These are phyloP conservation scores for Candida gigantensis DNA, from an alignment of 1,139 yeast species.

Conservation along the genomic window DNA sequence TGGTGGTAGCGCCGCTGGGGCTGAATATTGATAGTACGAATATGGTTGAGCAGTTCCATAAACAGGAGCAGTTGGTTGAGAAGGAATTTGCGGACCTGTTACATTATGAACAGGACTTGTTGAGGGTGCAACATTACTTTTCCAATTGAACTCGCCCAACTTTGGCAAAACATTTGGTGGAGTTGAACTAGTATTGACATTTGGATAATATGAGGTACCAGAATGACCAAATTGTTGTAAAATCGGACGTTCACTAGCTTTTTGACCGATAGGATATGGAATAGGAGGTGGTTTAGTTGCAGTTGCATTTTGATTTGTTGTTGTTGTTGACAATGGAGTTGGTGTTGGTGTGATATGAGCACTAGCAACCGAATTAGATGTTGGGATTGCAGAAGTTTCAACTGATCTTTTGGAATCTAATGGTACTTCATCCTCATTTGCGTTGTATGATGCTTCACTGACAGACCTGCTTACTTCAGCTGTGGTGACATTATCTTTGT, in stretches of 20 bases:
- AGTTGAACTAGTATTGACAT: no score
- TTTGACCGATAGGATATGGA: no score
- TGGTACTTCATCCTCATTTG: conserved; percentile 11
- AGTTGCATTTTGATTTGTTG: no score
- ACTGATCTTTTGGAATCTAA: not conserved
- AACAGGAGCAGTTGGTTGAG: not conserved
- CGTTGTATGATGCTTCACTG: conserved; percentile 12
- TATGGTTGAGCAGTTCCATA: not conserved
- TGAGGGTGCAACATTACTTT: not conserved
- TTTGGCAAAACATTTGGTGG: no score
- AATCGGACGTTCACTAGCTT: no score
- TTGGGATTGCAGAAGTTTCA: not conserved
- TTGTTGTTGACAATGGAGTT: no score
- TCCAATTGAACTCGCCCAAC: no score
- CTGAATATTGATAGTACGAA: not conserved
- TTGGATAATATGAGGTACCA: no score
- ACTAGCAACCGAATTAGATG: not conserved
- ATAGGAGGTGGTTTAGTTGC: no score
- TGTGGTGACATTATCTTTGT: not conserved
- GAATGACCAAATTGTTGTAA: no score
- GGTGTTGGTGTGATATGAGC: not conserved
- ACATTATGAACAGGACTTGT: not conserved
- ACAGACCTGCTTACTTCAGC: conserved; percentile 7
- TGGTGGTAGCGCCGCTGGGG: no score
- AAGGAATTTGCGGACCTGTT: not conserved